Evolutionary conservation across 2,329 filamentous ascomycete genomes (phyloP), one percentile per base, ranked within the genome.

Genomic region (Didymosphaeria variabile): DNA sequence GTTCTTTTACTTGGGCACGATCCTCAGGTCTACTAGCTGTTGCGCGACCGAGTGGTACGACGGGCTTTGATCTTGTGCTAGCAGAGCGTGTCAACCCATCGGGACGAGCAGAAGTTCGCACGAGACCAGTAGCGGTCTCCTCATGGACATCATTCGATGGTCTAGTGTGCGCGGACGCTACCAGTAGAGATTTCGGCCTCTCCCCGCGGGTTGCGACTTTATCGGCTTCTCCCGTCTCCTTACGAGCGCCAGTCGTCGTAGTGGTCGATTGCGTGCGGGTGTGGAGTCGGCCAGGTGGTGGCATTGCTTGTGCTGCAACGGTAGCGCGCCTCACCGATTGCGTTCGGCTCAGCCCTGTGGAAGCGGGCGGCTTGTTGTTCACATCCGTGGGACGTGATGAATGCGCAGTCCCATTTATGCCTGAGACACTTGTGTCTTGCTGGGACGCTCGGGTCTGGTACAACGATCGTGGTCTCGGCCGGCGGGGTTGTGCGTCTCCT

Each of bases 301-400:
- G 65, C 57, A 58, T 47, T 36, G 67, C 34, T 47, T 70, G 71
- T 19, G 67, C 60, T 51, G 69, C 31, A 50, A 59, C 42, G 26
- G 36, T 65, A 34, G 73, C 72, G 54, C 68, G 73, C n/a, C 74
- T 71, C 10, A 77, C 56, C 10, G 75, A 77, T 53, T 72, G 71
- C 17, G 75, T 67, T 45, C 73, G 69, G 31, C 55, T 63, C 29
- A 77, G 29, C 21, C 67, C 68, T 12, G 61, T 50, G 4, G 65
- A 59, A 29, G 59, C 64, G 13, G 66, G 54, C 51, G 67, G 59
- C 40, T 69, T 74, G 56, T 51, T 70, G 29, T 59, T 53, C 53
- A 67, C 34, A 52, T 64, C 61, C 34, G 68, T 62, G 36, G 67
- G 66, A 9, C 60, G 70, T 62, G 67, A 67, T 6, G 68, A 61